Evolutionary conservation across 108 stramenopile genomes (phyloP).

Genomic region (Stephanodiscus minutulus): DNA sequence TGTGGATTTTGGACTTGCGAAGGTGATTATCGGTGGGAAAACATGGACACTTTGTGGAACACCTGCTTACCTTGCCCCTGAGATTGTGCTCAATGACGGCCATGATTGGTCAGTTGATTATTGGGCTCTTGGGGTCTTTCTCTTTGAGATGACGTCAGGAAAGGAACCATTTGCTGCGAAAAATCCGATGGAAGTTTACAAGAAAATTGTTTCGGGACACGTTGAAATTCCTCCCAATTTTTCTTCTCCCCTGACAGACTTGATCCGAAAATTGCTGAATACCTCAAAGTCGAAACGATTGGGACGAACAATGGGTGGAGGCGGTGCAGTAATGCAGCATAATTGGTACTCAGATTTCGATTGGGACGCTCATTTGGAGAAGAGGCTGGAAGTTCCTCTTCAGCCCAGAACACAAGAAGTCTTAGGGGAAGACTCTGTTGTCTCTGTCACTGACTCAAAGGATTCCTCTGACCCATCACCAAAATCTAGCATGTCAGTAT

Average conservation of each 20-base stretch:
- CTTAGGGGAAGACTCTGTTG: constrained; percentile 38
- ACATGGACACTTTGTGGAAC: constrained; percentile 75
- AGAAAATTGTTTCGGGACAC: constrained; percentile 51
- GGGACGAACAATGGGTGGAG: constrained; percentile 80
- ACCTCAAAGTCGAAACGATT: constrained; percentile 72
- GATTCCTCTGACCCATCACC: constrained; percentile 15
- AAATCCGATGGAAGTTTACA: constrained; percentile 57
- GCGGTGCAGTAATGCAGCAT: constrained; percentile 85
- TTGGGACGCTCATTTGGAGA: constrained; percentile 75
- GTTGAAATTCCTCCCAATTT: constrained; percentile 50
- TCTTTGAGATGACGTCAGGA: constrained; percentile 70
- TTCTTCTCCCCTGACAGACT: constrained; percentile 51
- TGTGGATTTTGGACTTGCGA: constrained; percentile 79
- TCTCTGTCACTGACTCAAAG: constrained; percentile 24
- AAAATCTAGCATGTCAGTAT: too few species aligned
- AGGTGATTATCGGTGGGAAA: constrained; percentile 56
- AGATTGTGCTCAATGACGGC: constrained; percentile 76
- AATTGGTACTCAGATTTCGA: constrained; percentile 80
- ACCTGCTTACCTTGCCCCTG: constrained; percentile 76
- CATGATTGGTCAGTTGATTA: constrained; percentile 83
- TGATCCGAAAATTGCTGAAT: constrained; percentile 73
- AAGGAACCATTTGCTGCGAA: constrained; percentile 69
- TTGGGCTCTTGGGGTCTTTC: constrained; percentile 74
- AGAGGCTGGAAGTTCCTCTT: constrained; percentile 60
- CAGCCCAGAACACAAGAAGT: constrained; percentile 48